phyloP scores from a whole-genome alignment of 1,284 basidiomycete genomes.

The Amylostereum areolatum region DNA sequence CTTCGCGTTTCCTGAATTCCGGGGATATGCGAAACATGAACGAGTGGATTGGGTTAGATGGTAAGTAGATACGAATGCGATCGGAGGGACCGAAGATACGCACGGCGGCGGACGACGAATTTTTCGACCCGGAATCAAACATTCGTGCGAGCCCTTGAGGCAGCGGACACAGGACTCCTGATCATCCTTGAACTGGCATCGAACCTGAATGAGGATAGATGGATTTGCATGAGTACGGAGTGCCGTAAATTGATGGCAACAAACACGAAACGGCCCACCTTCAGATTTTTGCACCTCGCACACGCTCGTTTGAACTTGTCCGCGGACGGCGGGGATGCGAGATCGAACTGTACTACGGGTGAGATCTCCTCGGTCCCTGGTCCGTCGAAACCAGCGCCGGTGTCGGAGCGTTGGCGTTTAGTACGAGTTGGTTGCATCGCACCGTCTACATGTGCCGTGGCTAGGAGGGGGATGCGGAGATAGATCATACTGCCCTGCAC shows the following conservation, averaged over 20 bases:
- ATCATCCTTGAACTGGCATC: constrained; percentile 64
- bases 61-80: no score
- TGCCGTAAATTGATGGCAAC: background rate
- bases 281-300: constrained; percentile 67
- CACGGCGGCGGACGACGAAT: constrained; percentile 72
- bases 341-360: no score
- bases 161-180: constrained; percentile 69
- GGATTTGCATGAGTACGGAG: background rate
- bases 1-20: constrained; percentile 57
- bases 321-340: constrained; percentile 29
- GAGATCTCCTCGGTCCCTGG: constrained; percentile 6
- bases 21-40: constrained; percentile 2
- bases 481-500: no score
- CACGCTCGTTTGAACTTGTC: constrained; percentile 39
- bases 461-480: no score
- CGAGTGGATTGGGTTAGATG: background rate
- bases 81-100: constrained; percentile 19
- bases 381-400: background rate
- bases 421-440: no score
- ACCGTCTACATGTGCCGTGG: no score
- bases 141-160: constrained; percentile 58
- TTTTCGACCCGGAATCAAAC: constrained; percentile 70
- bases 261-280: constrained; percentile 32
- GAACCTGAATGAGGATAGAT: constrained; percentile 34
- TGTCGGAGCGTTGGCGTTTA: constrained; percentile 24